A percentile compares a stretch with the other conserved stretches of the same genome.
Conservation (phyloP, 2,329 filamentous ascomycete genomes). For the Sporothrix curviconia region DNA sequence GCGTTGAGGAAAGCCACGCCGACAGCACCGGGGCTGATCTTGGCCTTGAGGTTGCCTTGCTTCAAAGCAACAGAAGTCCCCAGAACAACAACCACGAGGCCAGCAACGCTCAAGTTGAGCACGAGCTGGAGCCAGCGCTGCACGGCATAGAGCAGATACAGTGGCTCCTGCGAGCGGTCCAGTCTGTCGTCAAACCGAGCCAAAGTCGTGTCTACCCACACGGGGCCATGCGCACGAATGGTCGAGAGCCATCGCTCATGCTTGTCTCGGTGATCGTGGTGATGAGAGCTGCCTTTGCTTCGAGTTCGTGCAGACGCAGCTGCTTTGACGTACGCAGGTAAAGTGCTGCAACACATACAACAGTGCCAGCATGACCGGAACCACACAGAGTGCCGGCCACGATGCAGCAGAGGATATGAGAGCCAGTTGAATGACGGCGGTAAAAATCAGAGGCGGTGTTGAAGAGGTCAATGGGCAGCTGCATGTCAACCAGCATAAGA, state of each 20-base stretch:
- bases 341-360: not conserved
- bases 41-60: not conserved
- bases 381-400: not conserved
- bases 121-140: not conserved
- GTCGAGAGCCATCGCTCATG: not conserved
- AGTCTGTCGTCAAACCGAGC: not conserved
- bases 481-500: constrained; percentile 7
- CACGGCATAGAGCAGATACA: not conserved
- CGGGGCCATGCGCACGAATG: not conserved
- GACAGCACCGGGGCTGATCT: not conserved
- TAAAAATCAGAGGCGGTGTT: constrained; percentile 6
- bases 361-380: not conserved
- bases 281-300: not conserved
- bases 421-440: not conserved
- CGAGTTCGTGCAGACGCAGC: not conserved
- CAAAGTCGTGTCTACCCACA: not conserved
- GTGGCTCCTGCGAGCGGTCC: not conserved
- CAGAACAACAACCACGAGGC: not conserved
- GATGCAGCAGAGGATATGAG: not conserved
- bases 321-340: constrained; percentile 2
- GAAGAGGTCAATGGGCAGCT: constrained; percentile 7
- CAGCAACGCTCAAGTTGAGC: not conserved
- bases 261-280: not conserved
- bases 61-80: not conserved
- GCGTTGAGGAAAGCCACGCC: constrained; percentile 3